Evolutionary conservation across 495 filamentous ascomycete species (phyloP), one percentile per base, ranked within the genome.

Genomic region (Hypoxylon subgilvum): DNA sequence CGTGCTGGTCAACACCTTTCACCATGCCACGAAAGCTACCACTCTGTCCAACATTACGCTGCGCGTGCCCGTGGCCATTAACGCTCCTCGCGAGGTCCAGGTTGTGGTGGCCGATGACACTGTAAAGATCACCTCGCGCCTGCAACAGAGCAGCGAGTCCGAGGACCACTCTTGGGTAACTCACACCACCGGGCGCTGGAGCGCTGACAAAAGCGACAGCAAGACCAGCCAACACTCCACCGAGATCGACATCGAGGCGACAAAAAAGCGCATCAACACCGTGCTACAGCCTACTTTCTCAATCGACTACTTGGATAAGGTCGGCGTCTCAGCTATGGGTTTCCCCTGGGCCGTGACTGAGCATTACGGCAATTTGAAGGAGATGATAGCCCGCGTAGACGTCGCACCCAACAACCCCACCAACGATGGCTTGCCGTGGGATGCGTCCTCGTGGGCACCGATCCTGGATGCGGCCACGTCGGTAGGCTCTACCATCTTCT

Each of bases 391-490:
- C 4, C 46, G 54, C 7, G 74, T 79, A 6, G 72, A 80, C 52
- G 48, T 61, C 7, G 42, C 27, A 17, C 72, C 68, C 2, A 46
- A 58, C 18, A 35, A n/a, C 4, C 4, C 45, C 35, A 42, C 22
- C 4, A 34, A 52, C 21, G 38, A 31, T 8, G 12, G 32, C 2
- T 13, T 69, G 6, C 59, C 69, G 7, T 76, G 75, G 74, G 66
- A 73, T 42, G 2, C 48, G 0, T 18, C 38, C 1, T 80, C 77
- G 10, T 79, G 76, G 76, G 77, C 77, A 7, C 67, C 76, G 0
- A 66, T 78, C 8, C 50, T 79, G 21, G 76, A 80, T 65, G 67
- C 77, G 10, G 77, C 77, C 6, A 79, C 75, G 2, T 80, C 77
- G 0, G 59, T 80, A 13, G 75, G 72, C 23, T 80, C 76, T 1